Evolutionary conservation across 2,329 filamentous ascomycete species (phyloP).

Genomic region (Beauveria rudraprayagi): DNA sequence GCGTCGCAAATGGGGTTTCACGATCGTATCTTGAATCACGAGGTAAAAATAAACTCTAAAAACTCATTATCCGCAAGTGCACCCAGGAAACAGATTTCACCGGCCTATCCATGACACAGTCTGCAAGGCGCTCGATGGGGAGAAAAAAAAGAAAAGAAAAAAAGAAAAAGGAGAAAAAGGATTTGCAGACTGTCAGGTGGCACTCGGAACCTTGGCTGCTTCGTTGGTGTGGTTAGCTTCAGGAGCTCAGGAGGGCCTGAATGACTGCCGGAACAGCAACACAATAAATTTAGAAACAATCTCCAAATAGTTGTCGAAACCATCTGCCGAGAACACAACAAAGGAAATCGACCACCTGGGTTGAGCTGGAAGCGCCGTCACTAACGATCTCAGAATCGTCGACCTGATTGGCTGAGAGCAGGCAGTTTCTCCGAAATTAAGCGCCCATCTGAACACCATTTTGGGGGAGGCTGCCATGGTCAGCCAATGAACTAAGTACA

Average conservation of each 20-base stretch:
- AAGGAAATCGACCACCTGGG: not conserved
- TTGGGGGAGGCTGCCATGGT: not conserved
- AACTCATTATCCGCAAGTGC: not conserved
- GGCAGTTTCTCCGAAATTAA: not conserved
- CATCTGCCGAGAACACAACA: not conserved
- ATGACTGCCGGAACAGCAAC: not conserved
- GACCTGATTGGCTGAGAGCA: not conserved
- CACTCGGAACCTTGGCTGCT: not conserved
- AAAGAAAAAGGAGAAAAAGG: too few relatives aligned
- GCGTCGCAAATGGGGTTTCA: constrained; percentile 9
- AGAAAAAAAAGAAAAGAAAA: too few relatives aligned
- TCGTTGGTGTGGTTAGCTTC: not conserved
- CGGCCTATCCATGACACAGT: not conserved
- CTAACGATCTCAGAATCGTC: not conserved
- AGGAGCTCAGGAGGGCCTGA: too few relatives aligned
- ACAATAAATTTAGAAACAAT: not conserved
- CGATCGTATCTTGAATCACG: not conserved
- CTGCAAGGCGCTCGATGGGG: not conserved
- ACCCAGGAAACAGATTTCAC: not conserved
- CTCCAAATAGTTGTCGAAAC: not conserved
- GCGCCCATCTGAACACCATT: constrained; percentile 1
- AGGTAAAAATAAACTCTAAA: not conserved
- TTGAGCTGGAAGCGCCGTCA: constrained; percentile 1
- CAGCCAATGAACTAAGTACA: not conserved
- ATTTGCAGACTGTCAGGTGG: too few relatives aligned